Conservation (phyloP, 1,284 basidiomycete species). For the Neotropicomus parvogracilis region DNA sequence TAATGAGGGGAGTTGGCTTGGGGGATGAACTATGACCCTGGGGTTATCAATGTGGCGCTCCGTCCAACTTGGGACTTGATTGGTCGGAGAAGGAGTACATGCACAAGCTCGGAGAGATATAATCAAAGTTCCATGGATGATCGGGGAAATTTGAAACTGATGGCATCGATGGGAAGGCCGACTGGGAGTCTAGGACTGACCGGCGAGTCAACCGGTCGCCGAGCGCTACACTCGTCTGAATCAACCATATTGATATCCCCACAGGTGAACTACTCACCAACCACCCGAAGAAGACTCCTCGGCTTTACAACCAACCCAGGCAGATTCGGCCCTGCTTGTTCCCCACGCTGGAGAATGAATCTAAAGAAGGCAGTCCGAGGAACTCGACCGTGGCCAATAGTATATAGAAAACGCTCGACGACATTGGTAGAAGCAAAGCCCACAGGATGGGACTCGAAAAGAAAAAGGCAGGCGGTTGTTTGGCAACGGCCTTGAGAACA, state of each 20-base stretch:
- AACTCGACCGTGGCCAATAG: neutral
- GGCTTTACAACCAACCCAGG: neutral
- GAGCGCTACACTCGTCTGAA: neutral
- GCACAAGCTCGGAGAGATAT: neutral
- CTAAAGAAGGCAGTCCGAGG: neutral
- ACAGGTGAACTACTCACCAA: neutral
- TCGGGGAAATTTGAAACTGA: constrained; percentile 10
- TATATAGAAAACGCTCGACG: neutral
- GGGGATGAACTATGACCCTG: neutral
- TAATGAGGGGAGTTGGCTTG: constrained; percentile 2
- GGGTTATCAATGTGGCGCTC: neutral
- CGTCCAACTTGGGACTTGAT: neutral
- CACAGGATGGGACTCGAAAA: neutral
- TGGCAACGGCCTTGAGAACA: constrained; percentile 29
- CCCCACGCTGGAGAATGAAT: neutral
- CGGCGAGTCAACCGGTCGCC: constrained; percentile 2
- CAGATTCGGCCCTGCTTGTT: neutral
- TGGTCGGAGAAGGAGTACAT: neutral
- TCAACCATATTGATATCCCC: constrained; percentile 2
- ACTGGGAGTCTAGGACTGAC: neutral
- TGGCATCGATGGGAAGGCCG: constrained; percentile 3
- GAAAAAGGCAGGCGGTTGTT: constrained; percentile 16
- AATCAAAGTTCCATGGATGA: constrained; percentile 8
- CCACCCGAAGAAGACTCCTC: neutral
- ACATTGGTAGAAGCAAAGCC: neutral